Evolutionary conservation across 2,329 filamentous ascomycete species (phyloP).

Genomic region (Stemphylium vesicarium): DNA sequence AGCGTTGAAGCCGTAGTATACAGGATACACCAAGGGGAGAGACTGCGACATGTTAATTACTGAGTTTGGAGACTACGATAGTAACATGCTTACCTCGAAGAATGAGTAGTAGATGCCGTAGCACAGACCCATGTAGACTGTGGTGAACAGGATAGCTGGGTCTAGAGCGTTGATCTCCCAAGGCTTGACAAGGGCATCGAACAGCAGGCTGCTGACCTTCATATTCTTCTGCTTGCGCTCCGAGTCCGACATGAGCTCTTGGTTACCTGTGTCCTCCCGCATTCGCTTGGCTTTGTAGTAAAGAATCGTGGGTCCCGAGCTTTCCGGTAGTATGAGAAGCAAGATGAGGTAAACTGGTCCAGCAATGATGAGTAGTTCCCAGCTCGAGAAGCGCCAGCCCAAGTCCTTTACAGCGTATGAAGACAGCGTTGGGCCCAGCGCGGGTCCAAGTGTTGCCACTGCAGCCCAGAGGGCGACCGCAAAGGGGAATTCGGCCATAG

Average conservation of each 20-base stretch:
- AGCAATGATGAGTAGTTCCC: slow-evolving; percentile 81
- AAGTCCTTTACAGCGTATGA: slow-evolving; percentile 73
- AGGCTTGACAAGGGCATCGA: slow-evolving; percentile 69
- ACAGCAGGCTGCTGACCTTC: slow-evolving; percentile 47
- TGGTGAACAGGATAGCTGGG: slow-evolving; percentile 81
- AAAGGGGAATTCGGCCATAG: slow-evolving; percentile 50
- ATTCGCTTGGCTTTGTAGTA: slow-evolving; percentile 71
- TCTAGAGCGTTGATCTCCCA: slow-evolving; percentile 84
- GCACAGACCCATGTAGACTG: slow-evolving; percentile 82
- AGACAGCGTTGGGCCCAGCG: slow-evolving; percentile 67
- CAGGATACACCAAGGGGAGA: slow-evolving; percentile 69
- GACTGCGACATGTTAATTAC: slow-evolving; percentile 37
- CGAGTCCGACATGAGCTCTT: slow-evolving; percentile 74
- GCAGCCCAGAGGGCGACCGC: slow-evolving; percentile 51
- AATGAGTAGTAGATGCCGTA: slow-evolving; percentile 78
- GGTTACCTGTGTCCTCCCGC: slow-evolving; percentile 69
- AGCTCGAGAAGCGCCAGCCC: slow-evolving; percentile 84
- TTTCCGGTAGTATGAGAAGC: slow-evolving; percentile 83
- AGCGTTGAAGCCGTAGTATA: slow-evolving; percentile 76
- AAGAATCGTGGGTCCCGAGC: slow-evolving; percentile 70
- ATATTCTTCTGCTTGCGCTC: slow-evolving; percentile 68
- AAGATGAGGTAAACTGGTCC: slow-evolving; percentile 74
- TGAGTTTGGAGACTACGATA: not conserved
- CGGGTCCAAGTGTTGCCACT: slow-evolving; percentile 64
- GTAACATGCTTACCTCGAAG: slow-evolving; percentile 60